Conservation (phyloP, 176 grass and related monocot genomes). For the Oryza australiensis region DNA sequence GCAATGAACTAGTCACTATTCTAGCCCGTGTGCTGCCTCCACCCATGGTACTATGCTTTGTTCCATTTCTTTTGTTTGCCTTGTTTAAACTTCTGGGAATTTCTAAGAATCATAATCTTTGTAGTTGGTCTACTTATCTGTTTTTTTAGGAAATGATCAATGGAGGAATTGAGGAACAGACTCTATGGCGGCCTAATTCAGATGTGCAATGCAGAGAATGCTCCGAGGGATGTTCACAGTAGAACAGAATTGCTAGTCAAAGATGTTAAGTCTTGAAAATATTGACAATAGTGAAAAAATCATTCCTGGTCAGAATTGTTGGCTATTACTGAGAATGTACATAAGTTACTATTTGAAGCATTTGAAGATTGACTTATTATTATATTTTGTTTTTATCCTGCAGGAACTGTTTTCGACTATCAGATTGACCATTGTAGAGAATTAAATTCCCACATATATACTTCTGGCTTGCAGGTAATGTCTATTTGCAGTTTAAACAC, state of each 20-base stretch:
- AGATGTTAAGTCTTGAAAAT: no score
- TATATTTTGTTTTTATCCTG: neutral
- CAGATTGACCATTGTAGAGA: constrained; percentile 78
- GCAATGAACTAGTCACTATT: constrained; percentile 48
- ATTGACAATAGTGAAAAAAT: constrained; percentile 96
- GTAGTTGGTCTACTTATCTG: constrained; percentile 17
- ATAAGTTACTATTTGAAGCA: neutral
- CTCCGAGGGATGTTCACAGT: constrained; percentile 51
- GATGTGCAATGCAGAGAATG: constrained; percentile 68
- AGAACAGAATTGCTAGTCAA: neutral
- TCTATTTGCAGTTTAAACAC: no score
- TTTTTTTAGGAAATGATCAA: constrained; percentile 75
- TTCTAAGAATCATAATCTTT: constrained; percentile 2
- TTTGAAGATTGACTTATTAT: neutral
- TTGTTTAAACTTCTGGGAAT: neutral
- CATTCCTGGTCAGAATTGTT: constrained; percentile 57
- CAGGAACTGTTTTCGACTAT: constrained; percentile 80
- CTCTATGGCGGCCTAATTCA: constrained; percentile 55
- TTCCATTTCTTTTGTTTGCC: neutral
- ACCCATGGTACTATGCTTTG: constrained; percentile 43
- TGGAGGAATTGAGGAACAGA: constrained; percentile 51
- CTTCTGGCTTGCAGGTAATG: no score
- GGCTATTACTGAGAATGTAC: neutral
- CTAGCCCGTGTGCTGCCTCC: constrained; percentile 70
- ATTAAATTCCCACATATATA: constrained; percentile 89